Evolutionary conservation across 306 rosid genomes (phyloP).

Genomic region (Rosa persica): DNA sequence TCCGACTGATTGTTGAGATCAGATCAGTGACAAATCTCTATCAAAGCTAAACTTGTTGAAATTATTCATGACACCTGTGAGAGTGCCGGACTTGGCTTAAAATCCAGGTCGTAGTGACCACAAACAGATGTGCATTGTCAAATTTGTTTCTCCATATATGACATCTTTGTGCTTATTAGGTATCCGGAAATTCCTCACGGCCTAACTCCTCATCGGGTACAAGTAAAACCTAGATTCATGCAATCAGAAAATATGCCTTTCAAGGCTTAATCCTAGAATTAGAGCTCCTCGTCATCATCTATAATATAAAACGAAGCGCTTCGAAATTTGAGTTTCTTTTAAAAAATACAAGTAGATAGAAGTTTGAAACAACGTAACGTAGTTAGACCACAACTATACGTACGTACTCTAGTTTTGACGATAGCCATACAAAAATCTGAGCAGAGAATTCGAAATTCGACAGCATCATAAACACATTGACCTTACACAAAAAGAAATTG

Average conservation of each 20-base stretch:
- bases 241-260: background rate
- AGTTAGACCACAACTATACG: background rate
- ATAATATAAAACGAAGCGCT: background rate
- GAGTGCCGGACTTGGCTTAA: background rate
- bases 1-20: conserved; percentile 6
- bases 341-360: background rate
- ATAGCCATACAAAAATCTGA: background rate
- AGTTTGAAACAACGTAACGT: background rate
- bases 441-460: background rate
- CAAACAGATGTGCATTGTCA: background rate
- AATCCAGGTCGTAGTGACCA: background rate
- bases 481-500: background rate
- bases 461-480: conserved; percentile 17
- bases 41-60: background rate
- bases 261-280: background rate
- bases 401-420: background rate
- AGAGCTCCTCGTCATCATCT: background rate
- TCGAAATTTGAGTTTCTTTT: background rate
- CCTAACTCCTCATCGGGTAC: background rate
- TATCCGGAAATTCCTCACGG: background rate
- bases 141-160: background rate
- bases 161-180: background rate
- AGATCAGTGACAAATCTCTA: background rate
- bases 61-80: background rate
- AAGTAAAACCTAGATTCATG: background rate